Evolutionary conservation across 371 early-diverging fungal genomes (phyloP), one percentile per base, ranked within the genome.

Genomic region (Mortierella sp.): DNA sequence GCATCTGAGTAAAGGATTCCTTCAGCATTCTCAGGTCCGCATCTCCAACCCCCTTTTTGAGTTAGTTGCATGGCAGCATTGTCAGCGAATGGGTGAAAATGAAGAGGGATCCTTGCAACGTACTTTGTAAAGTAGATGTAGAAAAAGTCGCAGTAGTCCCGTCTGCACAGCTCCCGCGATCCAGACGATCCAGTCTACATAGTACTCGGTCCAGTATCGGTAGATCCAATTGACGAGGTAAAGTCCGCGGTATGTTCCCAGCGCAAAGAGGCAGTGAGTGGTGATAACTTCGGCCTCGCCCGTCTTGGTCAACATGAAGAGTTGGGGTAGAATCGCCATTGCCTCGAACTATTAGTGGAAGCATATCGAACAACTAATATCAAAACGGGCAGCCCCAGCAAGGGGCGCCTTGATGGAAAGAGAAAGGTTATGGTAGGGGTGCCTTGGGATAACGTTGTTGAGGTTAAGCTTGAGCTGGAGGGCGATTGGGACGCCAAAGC

Each of bases 251-350:
- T 99, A 99, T 3, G 95, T 96, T 6, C 99, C 99, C 31, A 99
- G 89, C 3, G 99, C 97, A 89, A 99, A 97, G 53, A 99, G 89
- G 89, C 99, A 99, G 84, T 98, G 99, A 3, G 97, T 95, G 2
- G 99, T 99, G 82, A 99, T 98, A 9, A 97, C 98, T 82, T 99
- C 99, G 16, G 99, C 99, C 87, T 99, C 99, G 26, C 99, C 99
- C 5, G 98, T 98, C 77, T 97, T 94, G 40, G 97, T 95, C 71
- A 99, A 89, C 93, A 97, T 96, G 86, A 98, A 97, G 37, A 99
- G 93, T 88, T 99, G 99, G 26, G 99, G 99, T 72, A 99, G 87
- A 89, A 99, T 99, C 5, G 99, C 99, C 0, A 99, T 98, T 9
- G 98, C 91, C 88, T 99, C 99, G 53, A 99, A 34, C 13, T 0